Evolutionary conservation across 129 eudicot genomes (phyloP), one percentile per base, ranked within the genome.

Genomic region (Pulicaria dysenterica): DNA sequence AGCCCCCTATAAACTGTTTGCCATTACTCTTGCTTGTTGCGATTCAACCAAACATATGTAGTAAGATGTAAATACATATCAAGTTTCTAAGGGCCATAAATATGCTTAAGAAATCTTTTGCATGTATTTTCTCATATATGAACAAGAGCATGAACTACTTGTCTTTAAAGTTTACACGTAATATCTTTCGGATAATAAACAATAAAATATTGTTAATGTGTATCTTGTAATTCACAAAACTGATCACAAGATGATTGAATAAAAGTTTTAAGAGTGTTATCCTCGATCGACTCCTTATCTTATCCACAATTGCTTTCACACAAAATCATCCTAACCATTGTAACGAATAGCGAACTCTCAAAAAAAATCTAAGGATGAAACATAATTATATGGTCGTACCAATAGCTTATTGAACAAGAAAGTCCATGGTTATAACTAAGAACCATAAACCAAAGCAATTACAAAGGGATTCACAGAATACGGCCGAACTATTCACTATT

Each of bases 361-460:
- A 3, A 47, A 31, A 68, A 68, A 10, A 68, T n/a, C 39, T 15
- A 70, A 11, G 40, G 4, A 70, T 42, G 39, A 40, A 41, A 19
- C 54, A 40, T 54, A 70, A 6, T 3, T 54, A 70, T n/a, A 41
- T 10, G 10, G 10, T 10, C 62, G 50, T 38, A 10, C 50, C 3
- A 15, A 15, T 37, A 36, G 24, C 58, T 34, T 48, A 24, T 3
- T 48, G 56, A 31, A 34, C 42, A 47, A 6, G 7, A 12, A 47
- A 8, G 19, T 65, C 45, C 44, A n/a, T 50, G 19, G 73, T 9
- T 50, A 4, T 46, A 68, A 69, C 62, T 53, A 54, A 17, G 54
- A 41, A 38, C 69, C 69, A 70, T 24, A 70, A 10, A 55, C 31
- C 53, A 41, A 70, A 17, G 37, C 12, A 55, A 70, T 54, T 53